Conservation (phyloP, 1,284 basidiomycete species). For the Cryptococcus sp. region DNA sequence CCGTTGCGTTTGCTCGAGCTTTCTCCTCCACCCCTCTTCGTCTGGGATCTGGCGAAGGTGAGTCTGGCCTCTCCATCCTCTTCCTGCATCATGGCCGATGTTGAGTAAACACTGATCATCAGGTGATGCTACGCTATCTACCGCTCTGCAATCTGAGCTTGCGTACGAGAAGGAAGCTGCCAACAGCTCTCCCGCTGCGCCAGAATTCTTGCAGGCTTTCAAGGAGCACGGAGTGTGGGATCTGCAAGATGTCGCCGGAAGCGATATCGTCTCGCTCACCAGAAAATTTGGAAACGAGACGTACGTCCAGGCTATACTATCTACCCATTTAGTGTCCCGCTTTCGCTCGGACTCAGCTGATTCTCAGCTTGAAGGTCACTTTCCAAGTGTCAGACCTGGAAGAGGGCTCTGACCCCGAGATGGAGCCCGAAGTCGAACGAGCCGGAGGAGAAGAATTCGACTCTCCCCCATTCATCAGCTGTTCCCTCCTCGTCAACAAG, state of each 20-base stretch:
- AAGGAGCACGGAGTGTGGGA: conserved; percentile 72
- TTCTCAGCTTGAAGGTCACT: conserved; percentile 40
- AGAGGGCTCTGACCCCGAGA: conserved; percentile 17
- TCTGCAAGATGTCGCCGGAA: conserved; percentile 66
- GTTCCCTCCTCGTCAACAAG: conserved; percentile 71
- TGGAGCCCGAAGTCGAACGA: conserved; percentile 42
- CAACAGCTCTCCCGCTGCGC: conserved; percentile 50
- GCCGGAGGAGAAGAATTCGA: conserved; percentile 17
- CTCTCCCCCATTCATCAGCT: conserved; percentile 54
- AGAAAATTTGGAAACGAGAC: conserved; percentile 88
- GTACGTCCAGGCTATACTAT: conserved; percentile 58
- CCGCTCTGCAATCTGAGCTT: conserved; percentile 76
- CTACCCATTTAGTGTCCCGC: not conserved
- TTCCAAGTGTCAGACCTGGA: conserved; percentile 47
- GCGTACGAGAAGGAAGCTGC: conserved; percentile 70
- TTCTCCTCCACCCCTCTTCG: conserved; percentile 33
- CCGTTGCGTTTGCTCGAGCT: conserved; percentile 14
- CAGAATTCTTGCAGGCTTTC: conserved; percentile 75
- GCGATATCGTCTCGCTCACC: conserved; percentile 75
- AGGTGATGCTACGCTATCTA: conserved; percentile 52
- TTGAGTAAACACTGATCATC: not conserved
- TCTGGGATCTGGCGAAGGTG: conserved; percentile 40
- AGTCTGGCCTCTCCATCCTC: too few species aligned
- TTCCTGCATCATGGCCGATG: too few species aligned
- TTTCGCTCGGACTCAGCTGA: too few species aligned